A percentile compares a stretch with the other conserved stretches of the same genome.
phyloP scores from a whole-genome alignment of 2,329 filamentous ascomycete genomes.

The Cercospora brassicicola region DNA sequence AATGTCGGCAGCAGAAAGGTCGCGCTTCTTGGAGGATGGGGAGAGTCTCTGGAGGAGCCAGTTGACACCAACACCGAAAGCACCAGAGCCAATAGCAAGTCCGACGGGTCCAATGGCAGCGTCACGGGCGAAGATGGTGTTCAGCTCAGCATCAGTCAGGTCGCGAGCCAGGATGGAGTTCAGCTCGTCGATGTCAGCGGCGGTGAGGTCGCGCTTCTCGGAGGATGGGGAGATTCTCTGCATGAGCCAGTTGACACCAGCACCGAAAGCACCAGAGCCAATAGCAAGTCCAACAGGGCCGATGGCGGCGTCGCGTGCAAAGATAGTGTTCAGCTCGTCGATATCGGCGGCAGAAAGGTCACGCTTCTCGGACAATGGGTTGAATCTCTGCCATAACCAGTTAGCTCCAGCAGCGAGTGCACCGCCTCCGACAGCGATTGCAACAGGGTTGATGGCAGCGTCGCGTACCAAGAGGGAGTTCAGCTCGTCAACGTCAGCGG shows the following conservation, averaged over 20 bases:
- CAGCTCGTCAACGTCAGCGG: background rate
- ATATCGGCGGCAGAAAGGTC: background rate
- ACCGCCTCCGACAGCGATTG: too few species aligned
- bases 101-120: background rate
- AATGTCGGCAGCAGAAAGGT: background rate
- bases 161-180: background rate
- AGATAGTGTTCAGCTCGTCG: background rate
- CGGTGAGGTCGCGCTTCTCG: background rate
- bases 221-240: background rate
- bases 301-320: background rate
- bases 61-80: too few species aligned
- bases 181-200: background rate
- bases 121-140: background rate
- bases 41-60: too few species aligned
- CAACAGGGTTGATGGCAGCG: background rate
- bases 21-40: background rate
- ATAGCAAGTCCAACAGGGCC: background rate
- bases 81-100: too few species aligned
- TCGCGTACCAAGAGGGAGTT: background rate
- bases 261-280: background rate
- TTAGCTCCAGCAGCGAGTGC: too few species aligned
- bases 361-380: background rate
- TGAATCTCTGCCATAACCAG: too few species aligned
- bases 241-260: background rate
- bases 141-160: background rate